These are phyloP conservation scores for Babesia ovis DNA, from an alignment of 169 alveolate species.

Conservation along the genomic window DNA sequence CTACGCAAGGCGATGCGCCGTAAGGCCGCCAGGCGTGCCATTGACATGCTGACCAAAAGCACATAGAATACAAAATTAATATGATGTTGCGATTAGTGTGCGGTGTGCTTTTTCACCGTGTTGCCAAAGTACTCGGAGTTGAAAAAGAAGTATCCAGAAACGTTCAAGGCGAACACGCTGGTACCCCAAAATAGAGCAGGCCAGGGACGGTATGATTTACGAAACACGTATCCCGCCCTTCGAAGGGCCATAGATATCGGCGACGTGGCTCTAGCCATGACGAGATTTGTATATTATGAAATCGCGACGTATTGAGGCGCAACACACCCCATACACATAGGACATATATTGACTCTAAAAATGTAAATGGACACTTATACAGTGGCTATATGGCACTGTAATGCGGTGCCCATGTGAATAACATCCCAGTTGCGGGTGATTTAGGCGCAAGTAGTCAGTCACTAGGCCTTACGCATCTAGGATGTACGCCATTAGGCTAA, in stretches of 20 bases:
- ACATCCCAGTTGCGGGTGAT: no score
- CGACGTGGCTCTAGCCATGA: slow-evolving; percentile 35
- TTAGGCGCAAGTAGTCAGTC: no score
- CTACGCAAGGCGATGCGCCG: slow-evolving; percentile 19
- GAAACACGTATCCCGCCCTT: slow-evolving; percentile 11
- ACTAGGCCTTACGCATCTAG: no score
- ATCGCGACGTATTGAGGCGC: background rate
- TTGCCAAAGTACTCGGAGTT: slow-evolving; percentile 23
- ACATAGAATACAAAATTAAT: slow-evolving; percentile 12
- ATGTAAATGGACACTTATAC: no score
- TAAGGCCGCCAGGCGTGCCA: slow-evolving; percentile 44
- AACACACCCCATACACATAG: slow-evolving; percentile 5
- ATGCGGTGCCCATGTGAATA: no score
- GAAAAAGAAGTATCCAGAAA: slow-evolving; percentile 62
- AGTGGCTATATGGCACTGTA: no score
- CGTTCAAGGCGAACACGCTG: slow-evolving; percentile 47
- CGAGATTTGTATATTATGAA: background rate
- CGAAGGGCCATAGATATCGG: slow-evolving; percentile 41
- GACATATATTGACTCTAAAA: no score
- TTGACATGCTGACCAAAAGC: background rate
- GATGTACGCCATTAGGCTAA: no score
- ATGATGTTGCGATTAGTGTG: slow-evolving; percentile 5
- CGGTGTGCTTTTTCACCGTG: background rate
- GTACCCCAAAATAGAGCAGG: slow-evolving; percentile 47
- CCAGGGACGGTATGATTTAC: slow-evolving; percentile 53